phyloP scores from a whole-genome alignment of 2,329 filamentous ascomycete species.

The Exophiala sp. region DNA sequence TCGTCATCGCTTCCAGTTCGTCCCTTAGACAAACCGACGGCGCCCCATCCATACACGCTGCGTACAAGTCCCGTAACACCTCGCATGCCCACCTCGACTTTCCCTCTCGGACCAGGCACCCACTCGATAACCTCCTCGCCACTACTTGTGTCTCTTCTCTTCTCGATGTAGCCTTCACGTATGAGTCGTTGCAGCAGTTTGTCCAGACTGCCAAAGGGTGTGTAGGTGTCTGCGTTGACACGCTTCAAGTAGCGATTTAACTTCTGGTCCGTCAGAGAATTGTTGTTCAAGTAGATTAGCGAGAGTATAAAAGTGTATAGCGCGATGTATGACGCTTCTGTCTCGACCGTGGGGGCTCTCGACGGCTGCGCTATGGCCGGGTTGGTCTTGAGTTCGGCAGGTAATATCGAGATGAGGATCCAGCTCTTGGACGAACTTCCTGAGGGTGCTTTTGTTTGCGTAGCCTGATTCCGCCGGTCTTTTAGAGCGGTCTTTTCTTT shows the following conservation, averaged over 20 bases:
- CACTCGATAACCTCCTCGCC: constrained; percentile 78
- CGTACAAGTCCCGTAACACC: constrained; percentile 69
- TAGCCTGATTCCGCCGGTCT: constrained; percentile 24
- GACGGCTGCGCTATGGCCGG: constrained; percentile 66
- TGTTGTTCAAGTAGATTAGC: constrained; percentile 67
- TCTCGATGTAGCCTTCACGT: constrained; percentile 79
- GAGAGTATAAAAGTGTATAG: constrained; percentile 78
- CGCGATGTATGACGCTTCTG: constrained; percentile 76
- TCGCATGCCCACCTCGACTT: constrained; percentile 75
- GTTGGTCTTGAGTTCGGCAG: constrained; percentile 59
- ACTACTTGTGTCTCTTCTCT: constrained; percentile 63
- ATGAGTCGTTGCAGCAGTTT: constrained; percentile 69
- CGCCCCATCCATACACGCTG: constrained; percentile 50
- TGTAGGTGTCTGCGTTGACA: constrained; percentile 70
- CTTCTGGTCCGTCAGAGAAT: constrained; percentile 74
- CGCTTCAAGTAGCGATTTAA: constrained; percentile 71
- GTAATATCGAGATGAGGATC: constrained; percentile 72
- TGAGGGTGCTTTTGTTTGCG: constrained; percentile 46
- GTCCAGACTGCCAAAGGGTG: constrained; percentile 73
- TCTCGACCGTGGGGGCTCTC: constrained; percentile 59
- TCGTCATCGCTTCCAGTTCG: constrained; percentile 24
- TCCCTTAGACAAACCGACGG: constrained; percentile 9
- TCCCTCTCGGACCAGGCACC: constrained; percentile 79
- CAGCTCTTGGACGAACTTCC: constrained; percentile 64
- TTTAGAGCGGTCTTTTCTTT: constrained; percentile 75